Conservation (phyloP, 2,329 filamentous ascomycete genomes). For the Thielaviopsis punctulata region DNA sequence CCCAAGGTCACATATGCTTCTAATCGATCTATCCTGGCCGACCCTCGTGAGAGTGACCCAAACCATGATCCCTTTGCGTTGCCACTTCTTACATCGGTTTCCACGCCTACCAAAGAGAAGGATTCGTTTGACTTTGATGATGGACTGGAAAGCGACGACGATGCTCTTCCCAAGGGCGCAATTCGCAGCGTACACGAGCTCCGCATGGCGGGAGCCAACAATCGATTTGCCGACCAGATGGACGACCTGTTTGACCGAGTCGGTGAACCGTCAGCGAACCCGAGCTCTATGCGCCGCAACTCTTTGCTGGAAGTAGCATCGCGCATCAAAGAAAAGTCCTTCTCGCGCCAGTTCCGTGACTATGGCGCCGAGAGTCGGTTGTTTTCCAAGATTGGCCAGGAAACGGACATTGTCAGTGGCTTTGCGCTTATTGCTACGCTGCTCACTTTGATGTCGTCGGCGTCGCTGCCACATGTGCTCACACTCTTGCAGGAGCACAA, state of each 20-base stretch:
- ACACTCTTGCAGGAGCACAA: constrained; percentile 38
- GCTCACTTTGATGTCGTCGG: constrained; percentile 41
- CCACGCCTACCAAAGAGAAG: constrained; percentile 7
- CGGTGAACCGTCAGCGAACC: constrained; percentile 28
- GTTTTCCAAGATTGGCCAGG: constrained; percentile 40
- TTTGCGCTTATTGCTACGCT: constrained; percentile 49
- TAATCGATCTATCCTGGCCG: constrained; percentile 15
- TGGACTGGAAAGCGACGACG: constrained; percentile 22
- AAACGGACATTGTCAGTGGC: constrained; percentile 43
- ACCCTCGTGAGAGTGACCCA: constrained; percentile 8
- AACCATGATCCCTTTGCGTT: constrained; percentile 11
- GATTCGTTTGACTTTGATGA: constrained; percentile 11
- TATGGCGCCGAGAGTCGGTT: constrained; percentile 55
- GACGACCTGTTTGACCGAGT: constrained; percentile 46
- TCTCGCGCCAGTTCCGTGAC: constrained; percentile 54
- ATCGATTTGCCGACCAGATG: constrained; percentile 47
- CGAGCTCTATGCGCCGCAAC: constrained; percentile 36
- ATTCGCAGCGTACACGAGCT: constrained; percentile 49
- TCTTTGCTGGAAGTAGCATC: constrained; percentile 42
- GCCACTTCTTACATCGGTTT: constrained; percentile 5
- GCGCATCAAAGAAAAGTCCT: constrained; percentile 44
- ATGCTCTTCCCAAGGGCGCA: constrained; percentile 27
- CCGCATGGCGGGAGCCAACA: constrained; percentile 47
- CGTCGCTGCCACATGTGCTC: constrained; percentile 41
- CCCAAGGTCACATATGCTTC: constrained; percentile 24